A percentile compares a stretch with the other conserved stretches of the same genome.
These are phyloP conservation scores for Akanthomyces dipterigenus DNA, from an alignment of 2,329 filamentous ascomycete species.

Conservation along the genomic window DNA sequence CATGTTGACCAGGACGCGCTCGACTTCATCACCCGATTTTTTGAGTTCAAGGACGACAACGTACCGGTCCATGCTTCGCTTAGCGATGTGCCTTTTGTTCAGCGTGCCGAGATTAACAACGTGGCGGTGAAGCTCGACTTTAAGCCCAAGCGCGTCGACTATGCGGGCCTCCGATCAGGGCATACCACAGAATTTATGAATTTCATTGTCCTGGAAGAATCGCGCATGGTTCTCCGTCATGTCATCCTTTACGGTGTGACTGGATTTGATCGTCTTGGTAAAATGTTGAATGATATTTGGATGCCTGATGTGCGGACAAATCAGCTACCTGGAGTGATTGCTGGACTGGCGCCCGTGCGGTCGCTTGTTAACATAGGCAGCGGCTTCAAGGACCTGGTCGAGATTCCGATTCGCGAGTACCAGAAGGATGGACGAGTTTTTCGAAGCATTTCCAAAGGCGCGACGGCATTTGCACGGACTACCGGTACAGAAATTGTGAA, in stretches of 20 bases:
- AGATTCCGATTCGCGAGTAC: slow-evolving; percentile 88
- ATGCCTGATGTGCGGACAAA: slow-evolving; percentile 86
- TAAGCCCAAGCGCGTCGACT: slow-evolving; percentile 97
- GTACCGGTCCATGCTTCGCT: slow-evolving; percentile 48
- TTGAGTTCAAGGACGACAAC: slow-evolving; percentile 87
- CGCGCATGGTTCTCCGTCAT: slow-evolving; percentile 78
- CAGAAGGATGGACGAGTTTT: slow-evolving; percentile 89
- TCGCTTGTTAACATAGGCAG: slow-evolving; percentile 86
- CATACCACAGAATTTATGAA: slow-evolving; percentile 99
- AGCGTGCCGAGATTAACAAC: slow-evolving; percentile 79
- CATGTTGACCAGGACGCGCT: slow-evolving; percentile 97
- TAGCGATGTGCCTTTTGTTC: slow-evolving; percentile 76
- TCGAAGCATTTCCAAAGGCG: slow-evolving; percentile 86
- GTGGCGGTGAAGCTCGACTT: slow-evolving; percentile 84
- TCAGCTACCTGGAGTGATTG: slow-evolving; percentile 82
- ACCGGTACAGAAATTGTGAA: slow-evolving; percentile 93
- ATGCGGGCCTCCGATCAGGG: slow-evolving; percentile 83
- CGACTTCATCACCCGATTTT: slow-evolving; percentile 95
- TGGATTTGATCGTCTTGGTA: slow-evolving; percentile 83
- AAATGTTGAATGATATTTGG: slow-evolving; percentile 93
- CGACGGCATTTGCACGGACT: slow-evolving; percentile 81
- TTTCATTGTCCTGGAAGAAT: slow-evolving; percentile 84
- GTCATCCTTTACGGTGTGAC: slow-evolving; percentile 88
- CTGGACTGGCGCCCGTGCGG: slow-evolving; percentile 82
- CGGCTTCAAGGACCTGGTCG: slow-evolving; percentile 77